These are phyloP conservation scores for Baorangia bicolor DNA, from an alignment of 768 basidiomycete species.

Conservation along the genomic window DNA sequence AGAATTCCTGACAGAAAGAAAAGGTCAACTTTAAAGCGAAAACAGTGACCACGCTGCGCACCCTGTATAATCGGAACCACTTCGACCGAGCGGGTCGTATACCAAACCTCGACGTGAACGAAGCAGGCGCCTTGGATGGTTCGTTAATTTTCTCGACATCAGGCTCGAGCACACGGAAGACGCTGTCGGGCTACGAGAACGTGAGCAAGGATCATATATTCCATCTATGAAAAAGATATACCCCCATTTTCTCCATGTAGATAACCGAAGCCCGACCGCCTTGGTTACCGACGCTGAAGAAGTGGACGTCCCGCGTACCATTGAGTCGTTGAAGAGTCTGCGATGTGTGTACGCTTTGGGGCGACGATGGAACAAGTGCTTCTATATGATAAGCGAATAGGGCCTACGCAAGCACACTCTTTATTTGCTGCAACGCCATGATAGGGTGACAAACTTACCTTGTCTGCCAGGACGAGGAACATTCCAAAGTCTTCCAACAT, in stretches of 20 bases:
- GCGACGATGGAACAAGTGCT: constrained; percentile 88
- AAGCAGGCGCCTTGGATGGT: constrained; percentile 65
- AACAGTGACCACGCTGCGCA: constrained; percentile 20
- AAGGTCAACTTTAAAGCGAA: background rate
- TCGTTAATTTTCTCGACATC: constrained; percentile 89
- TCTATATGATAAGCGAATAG: constrained; percentile 96
- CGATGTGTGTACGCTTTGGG: constrained; percentile 60
- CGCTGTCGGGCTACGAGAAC: constrained; percentile 64
- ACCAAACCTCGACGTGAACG: constrained; percentile 70
- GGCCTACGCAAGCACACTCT: constrained; percentile 42
- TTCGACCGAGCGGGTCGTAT: constrained; percentile 81
- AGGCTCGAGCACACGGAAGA: constrained; percentile 97
- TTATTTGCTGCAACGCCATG: background rate
- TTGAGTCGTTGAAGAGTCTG: constrained; percentile 90
- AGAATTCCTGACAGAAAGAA: constrained; percentile 63
- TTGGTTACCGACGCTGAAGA: constrained; percentile 91
- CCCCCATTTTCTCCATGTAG: constrained; percentile 95
- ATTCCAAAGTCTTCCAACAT: constrained; percentile 97
- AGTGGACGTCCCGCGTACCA: constrained; percentile 89
- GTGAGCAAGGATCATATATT: constrained; percentile 13
- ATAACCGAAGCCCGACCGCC: constrained; percentile 87
- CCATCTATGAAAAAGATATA: constrained; percentile 27
- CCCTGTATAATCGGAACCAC: constrained; percentile 93
- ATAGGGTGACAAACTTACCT: constrained; percentile 42
- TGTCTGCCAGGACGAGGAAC: constrained; percentile 93